phyloP scores from a whole-genome alignment of 2,329 filamentous ascomycete genomes.

The Sclerotinia glacialis region DNA sequence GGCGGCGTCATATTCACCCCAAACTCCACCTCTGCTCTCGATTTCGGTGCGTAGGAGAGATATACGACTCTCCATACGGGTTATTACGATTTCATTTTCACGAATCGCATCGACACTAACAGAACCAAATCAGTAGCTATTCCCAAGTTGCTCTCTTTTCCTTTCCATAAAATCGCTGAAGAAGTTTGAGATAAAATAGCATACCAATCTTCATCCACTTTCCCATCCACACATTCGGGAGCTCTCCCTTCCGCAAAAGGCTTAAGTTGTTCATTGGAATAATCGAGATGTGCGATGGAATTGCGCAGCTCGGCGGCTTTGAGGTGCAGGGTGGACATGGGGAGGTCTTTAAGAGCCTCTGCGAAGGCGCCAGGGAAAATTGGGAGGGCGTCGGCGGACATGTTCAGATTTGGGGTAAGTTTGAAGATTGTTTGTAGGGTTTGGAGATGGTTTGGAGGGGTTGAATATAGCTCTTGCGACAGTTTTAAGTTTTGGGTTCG shows the following conservation, averaged over 20 bases:
- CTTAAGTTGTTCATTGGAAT: conserved; percentile 69
- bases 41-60: conserved; percentile 63
- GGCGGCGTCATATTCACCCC: conserved; percentile 55
- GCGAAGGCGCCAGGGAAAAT: conserved; percentile 64
- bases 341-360: conserved; percentile 64
- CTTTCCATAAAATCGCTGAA: conserved; percentile 50
- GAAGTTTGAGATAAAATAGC: background rate
- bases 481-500: background rate
- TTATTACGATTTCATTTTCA: conserved; percentile 70
- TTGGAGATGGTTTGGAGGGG: background rate
- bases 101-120: conserved; percentile 64
- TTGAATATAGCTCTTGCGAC: background rate
- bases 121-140: conserved; percentile 65
- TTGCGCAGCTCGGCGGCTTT: conserved; percentile 76
- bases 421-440: background rate
- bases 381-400: conserved; percentile 62
- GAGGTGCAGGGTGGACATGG: conserved; percentile 61
- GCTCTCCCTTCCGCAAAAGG: conserved; percentile 56
- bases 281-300: conserved; percentile 69
- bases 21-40: conserved; percentile 51
- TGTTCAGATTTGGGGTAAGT: conserved; percentile 35
- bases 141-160: conserved; percentile 66
- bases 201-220: conserved; percentile 63
- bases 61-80: conserved; percentile 65
- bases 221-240: conserved; percentile 30